phyloP scores from a whole-genome alignment of 2,329 filamentous ascomycete species.

The Microdochium bolleyi region DNA sequence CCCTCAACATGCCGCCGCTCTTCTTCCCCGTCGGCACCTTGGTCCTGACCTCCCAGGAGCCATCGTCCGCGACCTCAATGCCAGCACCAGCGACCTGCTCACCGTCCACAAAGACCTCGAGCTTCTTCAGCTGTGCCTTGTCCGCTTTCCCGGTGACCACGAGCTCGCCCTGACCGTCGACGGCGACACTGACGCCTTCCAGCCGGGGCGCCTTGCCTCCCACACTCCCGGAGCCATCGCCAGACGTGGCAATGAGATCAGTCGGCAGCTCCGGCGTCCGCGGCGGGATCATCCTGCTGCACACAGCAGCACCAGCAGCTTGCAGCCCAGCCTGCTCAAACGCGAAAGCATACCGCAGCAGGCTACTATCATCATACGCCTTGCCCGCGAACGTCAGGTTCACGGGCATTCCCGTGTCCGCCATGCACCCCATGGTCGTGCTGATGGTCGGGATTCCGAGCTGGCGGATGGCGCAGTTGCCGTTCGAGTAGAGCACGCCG shows the following conservation, averaged over 20 bases:
- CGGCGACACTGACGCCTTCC: not conserved
- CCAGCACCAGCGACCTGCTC: not conserved
- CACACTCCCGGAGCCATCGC: not conserved
- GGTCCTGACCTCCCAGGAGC: not conserved
- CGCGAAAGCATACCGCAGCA: conserved; percentile 16
- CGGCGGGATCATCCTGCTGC: not conserved
- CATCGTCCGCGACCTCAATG: not conserved
- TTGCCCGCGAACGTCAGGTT: conserved; percentile 43
- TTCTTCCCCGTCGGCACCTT: not conserved
- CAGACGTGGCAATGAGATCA: not conserved
- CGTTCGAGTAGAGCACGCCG: conserved; percentile 45
- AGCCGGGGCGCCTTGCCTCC: not conserved
- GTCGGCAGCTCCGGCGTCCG: not conserved
- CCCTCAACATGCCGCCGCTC: not conserved
- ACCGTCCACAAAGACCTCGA: not conserved
- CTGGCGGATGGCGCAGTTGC: conserved; percentile 43
- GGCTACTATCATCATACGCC: conserved; percentile 32
- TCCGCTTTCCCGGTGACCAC: not conserved
- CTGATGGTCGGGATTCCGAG: conserved; percentile 45
- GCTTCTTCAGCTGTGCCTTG: not conserved
- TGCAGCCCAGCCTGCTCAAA: conserved; percentile 10
- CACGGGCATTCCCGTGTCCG: conserved; percentile 38
- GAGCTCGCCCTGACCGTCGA: no score
- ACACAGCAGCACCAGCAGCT: not conserved
- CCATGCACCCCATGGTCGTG: conserved; percentile 43